Conservation (phyloP, 768 basidiomycete genomes). For the Scleroderma citrinum region DNA sequence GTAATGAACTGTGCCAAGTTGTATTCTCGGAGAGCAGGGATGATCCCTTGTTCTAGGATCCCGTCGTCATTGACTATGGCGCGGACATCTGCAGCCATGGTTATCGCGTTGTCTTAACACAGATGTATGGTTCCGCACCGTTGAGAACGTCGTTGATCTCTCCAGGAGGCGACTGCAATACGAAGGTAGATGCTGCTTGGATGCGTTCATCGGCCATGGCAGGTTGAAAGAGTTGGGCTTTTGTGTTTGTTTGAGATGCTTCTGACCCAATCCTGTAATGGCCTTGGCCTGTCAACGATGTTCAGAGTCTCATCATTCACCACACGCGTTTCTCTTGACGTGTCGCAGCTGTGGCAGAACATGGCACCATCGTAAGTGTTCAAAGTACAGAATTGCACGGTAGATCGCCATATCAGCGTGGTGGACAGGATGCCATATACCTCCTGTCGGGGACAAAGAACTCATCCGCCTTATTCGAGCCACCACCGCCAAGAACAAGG, state of each 20-base stretch:
- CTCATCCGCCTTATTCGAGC: conserved; percentile 22
- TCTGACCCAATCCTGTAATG: conserved; percentile 16
- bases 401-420: not conserved
- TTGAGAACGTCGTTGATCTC: conserved; percentile 96
- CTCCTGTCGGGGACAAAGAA: conserved; percentile 21
- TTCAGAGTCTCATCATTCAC: conserved; percentile 16
- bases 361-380: conserved; percentile 30
- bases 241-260: not conserved
- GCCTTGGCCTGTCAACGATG: conserved; percentile 20
- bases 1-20: conserved; percentile 85
- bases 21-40: conserved; percentile 76
- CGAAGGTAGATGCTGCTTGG: conserved; percentile 66
- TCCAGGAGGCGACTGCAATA: conserved; percentile 89
- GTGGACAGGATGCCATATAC: conserved; percentile 27
- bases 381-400: not conserved
- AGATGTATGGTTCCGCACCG: conserved; percentile 40
- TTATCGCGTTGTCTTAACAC: not conserved
- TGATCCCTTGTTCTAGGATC: conserved; percentile 68
- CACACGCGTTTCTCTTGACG: conserved; percentile 28
- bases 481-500: conserved; percentile 17
- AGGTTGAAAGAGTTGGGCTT: not conserved
- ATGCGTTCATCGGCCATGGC: conserved; percentile 61
- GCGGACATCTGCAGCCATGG: conserved; percentile 64
- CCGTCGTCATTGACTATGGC: conserved; percentile 85
- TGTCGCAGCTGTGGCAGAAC: conserved; percentile 28